A percentile compares a stretch with the other conserved stretches of the same genome.
Conservation (phyloP, 2,329 filamentous ascomycete genomes). For the Colletotrichum plurivorum region DNA sequence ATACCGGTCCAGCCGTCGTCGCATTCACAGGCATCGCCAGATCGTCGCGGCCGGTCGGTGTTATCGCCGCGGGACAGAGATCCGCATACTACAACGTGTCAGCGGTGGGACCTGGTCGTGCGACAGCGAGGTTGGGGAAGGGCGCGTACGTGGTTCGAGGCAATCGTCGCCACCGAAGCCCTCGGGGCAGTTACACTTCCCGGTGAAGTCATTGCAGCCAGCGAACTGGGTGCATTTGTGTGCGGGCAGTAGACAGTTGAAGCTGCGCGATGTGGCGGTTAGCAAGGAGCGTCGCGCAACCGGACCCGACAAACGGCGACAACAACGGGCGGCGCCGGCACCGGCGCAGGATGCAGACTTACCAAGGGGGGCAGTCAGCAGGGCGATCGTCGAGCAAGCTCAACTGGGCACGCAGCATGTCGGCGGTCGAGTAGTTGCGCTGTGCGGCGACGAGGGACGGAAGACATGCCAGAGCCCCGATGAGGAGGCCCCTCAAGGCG, state of each 20-base stretch:
- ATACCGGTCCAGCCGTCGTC: conserved; percentile 96
- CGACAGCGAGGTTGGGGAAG: not conserved
- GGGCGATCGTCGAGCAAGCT: conserved; percentile 81
- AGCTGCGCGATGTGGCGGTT: conserved; percentile 69
- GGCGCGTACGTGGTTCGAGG: conserved; percentile 77
- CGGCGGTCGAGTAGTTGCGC: conserved; percentile 68
- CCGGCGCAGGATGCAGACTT: conserved; percentile 45
- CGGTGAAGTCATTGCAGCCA: conserved; percentile 88
- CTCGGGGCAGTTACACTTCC: conserved; percentile 91
- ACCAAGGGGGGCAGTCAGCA: conserved; percentile 85
- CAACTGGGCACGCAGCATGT: conserved; percentile 75
- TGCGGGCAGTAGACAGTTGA: conserved; percentile 96
- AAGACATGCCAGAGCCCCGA: conserved; percentile 57
- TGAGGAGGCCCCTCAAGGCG: conserved; percentile 54
- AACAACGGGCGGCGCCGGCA: conserved; percentile 35
- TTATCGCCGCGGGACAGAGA: conserved; percentile 87
- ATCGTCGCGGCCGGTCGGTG: conserved; percentile 83
- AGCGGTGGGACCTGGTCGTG: conserved; percentile 24
- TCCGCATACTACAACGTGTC: conserved; percentile 76
- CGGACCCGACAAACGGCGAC: conserved; percentile 42
- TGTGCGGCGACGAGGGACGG: conserved; percentile 57
- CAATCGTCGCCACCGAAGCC: conserved; percentile 97
- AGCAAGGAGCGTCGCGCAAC: conserved; percentile 31
- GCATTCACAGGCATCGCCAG: conserved; percentile 80
- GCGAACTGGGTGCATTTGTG: conserved; percentile 94